Base-by-base conservation (phyloP, 23 red algal species). In the Agarophyton chilense region DNA sequence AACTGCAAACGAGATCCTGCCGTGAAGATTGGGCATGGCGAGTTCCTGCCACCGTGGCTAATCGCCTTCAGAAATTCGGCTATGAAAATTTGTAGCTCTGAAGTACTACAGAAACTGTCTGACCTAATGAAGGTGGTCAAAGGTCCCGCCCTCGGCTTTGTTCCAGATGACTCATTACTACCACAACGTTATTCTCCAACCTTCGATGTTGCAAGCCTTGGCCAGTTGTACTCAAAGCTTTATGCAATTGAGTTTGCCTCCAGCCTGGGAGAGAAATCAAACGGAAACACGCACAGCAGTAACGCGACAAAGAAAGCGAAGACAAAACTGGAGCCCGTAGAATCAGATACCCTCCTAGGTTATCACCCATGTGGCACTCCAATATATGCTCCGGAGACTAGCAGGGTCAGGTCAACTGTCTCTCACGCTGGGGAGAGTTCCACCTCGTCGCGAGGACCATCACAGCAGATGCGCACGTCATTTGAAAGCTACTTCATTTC, bases 81-180 rank as follows among this genome's bases (percentile, higher is more conserved):
- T 10, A 89, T 89, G 85, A 77, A 63, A 12, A 63, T 67, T 25
- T 86, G 83, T 63, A 72, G 51, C 47, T 65, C 89, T 24, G 78
- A 80, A 49, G 76, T 84, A 32, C 50, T 87, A 18, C 78, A 82
- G 31, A 88, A 89, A 61, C 74, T 96, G 10, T 72, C 84, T 32
- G 94, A 96, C 47, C 75, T 91, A 8, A 91, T 96, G 94, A 92
- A 92, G 25, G 78, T 86, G 13, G 85, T 96, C 71, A 91, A 92
- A 61, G 81, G 83, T 26, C 74, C 82, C 4, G 56, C 70, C 35
- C 70, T 96, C 22, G 94, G 94, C 25, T 96, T 96, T 64, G 81
- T 96, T 47, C 81, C 87, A 4, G 94, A 96, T 54, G 68, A 77
- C 38, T 88, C 79, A 4, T 47, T 96, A 41, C 73, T 85, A 19